These are phyloP conservation scores for Pseudocercospora musae DNA, from an alignment of 2,329 filamentous ascomycete genomes.

Conservation along the genomic window DNA sequence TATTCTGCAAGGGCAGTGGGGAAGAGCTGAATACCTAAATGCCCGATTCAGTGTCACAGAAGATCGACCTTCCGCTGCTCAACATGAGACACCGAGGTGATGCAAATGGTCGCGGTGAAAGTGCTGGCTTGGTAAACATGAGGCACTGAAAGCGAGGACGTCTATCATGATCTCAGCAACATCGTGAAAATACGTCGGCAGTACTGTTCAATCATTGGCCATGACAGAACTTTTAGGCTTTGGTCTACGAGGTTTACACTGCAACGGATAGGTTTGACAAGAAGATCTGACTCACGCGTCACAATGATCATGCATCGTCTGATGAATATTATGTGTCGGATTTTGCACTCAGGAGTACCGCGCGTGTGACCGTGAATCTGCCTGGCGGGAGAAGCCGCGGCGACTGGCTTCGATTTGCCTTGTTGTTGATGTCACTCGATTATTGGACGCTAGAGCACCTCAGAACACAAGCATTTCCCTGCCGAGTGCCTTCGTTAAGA, in stretches of 20 bases:
- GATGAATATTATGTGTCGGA: neutral
- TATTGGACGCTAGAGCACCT: neutral
- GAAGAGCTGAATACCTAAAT: neutral
- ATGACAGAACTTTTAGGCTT: neutral
- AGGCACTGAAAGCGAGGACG: conserved; percentile 2
- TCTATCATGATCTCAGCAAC: neutral
- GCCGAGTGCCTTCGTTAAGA: neutral
- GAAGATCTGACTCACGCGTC: neutral
- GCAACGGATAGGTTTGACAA: neutral
- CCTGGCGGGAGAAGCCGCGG: neutral
- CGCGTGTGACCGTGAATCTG: neutral
- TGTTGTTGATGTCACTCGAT: neutral
- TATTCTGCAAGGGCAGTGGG: conserved; percentile 17
- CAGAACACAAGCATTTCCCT: neutral
- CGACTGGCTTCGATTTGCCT: neutral
- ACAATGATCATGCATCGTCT: neutral
- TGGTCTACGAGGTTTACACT: neutral
- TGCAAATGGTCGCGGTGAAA: conserved; percentile 1
- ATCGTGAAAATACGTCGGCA: neutral
- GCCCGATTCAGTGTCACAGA: conserved; percentile 9
- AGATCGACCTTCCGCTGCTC: conserved; percentile 1
- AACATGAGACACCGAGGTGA: conserved; percentile 13
- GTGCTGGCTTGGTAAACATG: conserved; percentile 2
- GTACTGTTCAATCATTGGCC: neutral
- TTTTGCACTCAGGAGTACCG: neutral